Percentiles rank a stretch among this genome's conserved stretches.
phyloP scores from a whole-genome alignment of 345 rosid genomes.

The Draba incana region DNA sequence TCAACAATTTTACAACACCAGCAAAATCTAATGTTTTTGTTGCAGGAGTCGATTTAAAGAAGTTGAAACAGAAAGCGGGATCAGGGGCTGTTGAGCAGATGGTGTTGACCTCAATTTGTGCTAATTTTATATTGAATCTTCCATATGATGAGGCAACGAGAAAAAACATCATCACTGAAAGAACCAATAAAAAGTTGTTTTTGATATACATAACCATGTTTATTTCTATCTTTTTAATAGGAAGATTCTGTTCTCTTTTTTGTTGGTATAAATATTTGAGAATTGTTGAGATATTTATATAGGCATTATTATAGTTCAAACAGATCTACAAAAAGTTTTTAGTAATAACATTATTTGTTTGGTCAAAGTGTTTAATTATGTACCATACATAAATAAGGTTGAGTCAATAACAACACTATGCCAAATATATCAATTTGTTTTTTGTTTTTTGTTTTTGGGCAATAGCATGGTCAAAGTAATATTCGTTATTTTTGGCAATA shows the following conservation, averaged over 20 bases:
- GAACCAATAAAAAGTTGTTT: background rate
- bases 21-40: background rate
- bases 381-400: no score
- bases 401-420: no score
- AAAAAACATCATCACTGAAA: background rate
- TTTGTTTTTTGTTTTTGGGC: no score
- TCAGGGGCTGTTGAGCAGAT: background rate
- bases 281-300: conserved; percentile 6
- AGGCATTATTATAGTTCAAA: background rate
- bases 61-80: background rate
- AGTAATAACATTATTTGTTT: no score
- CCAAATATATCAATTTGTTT: no score
- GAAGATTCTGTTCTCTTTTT: background rate
- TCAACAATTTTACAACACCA: background rate
- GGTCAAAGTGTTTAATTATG: no score
- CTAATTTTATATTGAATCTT: background rate
- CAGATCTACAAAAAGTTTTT: no score
- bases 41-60: background rate
- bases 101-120: background rate
- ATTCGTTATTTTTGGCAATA: no score
- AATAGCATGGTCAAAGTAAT: no score
- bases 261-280: background rate
- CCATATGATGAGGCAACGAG: conserved; percentile 9
- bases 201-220: conserved; percentile 7
- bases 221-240: background rate